Evolutionary conservation across 2,329 filamentous ascomycete species (phyloP), one percentile per base, ranked within the genome.

Genomic region (Alternaria sp.): DNA sequence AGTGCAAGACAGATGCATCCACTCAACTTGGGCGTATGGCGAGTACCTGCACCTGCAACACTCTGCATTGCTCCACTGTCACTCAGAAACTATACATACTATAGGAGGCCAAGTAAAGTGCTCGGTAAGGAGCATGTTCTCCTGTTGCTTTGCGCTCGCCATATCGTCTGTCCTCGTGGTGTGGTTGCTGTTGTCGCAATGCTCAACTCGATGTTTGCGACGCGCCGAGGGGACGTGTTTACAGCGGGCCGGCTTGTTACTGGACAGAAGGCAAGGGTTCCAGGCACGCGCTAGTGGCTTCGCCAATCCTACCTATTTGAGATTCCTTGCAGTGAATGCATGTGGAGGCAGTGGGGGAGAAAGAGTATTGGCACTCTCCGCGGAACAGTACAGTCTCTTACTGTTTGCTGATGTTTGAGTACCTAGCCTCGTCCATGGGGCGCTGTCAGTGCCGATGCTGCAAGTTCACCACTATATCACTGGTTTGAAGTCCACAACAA

Each of bases 41-140:
- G 59, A 60, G 59, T 43, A 38, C n/a, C 30, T 52, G 25, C 7
- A n/a, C 18, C 32, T 27, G 5, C 18, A 30, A 43, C 40, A 25
- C 20, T 45, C 25, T 20, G 8, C 27, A 20, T 28, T n/a, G 12
- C 25, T 12, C 5, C 34, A 14, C 45, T 16, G 28, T 20, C 3
- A 27, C 22, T 27, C 25, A 36, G 20, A 16, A 43, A 34, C 25
- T 18, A 52, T 53, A 59, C 91, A 75, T 81, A 97, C 94, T 68
- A 97, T 88, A 28, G 94, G 95, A 2, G 95, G 94, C 73, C 97
- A 97, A 67, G 92, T 92, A 73, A 99, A 92, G 77, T 99, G 95
- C 85, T 98, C 95, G 2, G 95, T 97, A 63, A 98, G 85, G 70
- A 98, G 87, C 67, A 88, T 84, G 36, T 79, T 83, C 65, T 82